Evolutionary conservation across 208 protist genomes (phyloP).

Genomic region (Trypanosoma conorhini): DNA sequence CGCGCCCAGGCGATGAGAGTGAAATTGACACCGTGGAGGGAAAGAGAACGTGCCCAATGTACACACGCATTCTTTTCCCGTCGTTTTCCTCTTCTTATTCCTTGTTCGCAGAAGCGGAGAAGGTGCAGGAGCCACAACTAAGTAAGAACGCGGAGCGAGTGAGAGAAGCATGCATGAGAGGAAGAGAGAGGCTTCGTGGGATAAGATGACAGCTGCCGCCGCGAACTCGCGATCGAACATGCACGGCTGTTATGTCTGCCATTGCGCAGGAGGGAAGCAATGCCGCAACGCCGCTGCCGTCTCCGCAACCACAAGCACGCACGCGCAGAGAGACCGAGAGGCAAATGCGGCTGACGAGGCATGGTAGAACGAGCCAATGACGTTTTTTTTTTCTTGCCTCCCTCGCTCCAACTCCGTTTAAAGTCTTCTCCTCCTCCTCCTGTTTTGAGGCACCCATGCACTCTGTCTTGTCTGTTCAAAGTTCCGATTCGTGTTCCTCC

Average conservation of each 20-base stretch:
- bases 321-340: not conserved
- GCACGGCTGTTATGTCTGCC: not conserved
- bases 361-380: not conserved
- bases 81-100: not conserved
- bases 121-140: constrained; percentile 8
- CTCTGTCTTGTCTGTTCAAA: not conserved
- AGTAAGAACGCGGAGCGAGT: not conserved
- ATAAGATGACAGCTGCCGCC: not conserved
- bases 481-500: not conserved
- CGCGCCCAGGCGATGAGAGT: not conserved
- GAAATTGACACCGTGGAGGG: not conserved
- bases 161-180: not conserved
- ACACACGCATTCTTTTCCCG: constrained; percentile 10
- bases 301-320: not conserved
- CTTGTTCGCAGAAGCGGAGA: not conserved
- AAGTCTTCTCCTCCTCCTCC: not conserved
- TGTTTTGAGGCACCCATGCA: not conserved
- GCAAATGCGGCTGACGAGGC: constrained; percentile 12
- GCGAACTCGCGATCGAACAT: not conserved
- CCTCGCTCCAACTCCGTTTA: too few relatives aligned
- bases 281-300: not conserved
- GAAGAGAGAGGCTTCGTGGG: not conserved
- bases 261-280: not conserved
- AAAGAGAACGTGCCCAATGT: constrained; percentile 34
- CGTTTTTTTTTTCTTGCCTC: not conserved